Percentiles rank a stretch among this genome's conserved stretches.
phyloP scores from a whole-genome alignment of 371 early-diverging fungal species.

The Mortierella sp. region DNA sequence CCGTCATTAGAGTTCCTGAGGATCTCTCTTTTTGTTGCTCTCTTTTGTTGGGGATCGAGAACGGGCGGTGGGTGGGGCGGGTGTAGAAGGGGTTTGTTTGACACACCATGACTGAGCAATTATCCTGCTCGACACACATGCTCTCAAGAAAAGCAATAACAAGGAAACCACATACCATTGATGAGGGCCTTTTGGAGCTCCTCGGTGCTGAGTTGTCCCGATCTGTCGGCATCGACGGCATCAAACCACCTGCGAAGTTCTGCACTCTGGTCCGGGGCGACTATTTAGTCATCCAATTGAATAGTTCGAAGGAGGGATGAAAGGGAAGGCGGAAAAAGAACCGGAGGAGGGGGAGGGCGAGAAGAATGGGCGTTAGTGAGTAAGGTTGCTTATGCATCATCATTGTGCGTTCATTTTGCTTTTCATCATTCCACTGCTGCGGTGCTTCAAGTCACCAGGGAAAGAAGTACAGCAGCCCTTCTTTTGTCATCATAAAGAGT shows the following conservation, averaged over 20 bases:
- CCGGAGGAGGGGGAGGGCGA: neutral
- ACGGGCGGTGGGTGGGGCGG: too few species aligned
- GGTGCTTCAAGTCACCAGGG: too few species aligned
- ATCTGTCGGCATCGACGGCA: constrained; percentile 37
- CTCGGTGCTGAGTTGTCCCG: constrained; percentile 43
- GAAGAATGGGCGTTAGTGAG: neutral
- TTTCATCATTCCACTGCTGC: neutral
- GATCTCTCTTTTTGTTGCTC: too few species aligned
- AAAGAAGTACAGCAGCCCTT: too few species aligned
- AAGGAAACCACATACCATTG: constrained; percentile 26
- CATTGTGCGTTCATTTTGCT: neutral
- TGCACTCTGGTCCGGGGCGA: constrained; percentile 12
- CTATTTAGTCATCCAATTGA: constrained; percentile 7
- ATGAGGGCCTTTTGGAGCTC: constrained; percentile 47
- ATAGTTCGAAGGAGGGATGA: too few species aligned
- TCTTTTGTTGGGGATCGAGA: too few species aligned
- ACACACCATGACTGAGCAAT: constrained; percentile 2
- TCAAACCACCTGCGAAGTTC: constrained; percentile 37
- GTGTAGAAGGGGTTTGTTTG: too few species aligned
- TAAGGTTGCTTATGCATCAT: neutral
- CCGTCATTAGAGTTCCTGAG: too few species aligned
- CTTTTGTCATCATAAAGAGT: too few species aligned
- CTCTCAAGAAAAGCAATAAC: neutral
- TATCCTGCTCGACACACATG: neutral
- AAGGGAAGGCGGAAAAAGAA: neutral